Evolutionary conservation across 495 filamentous ascomycete species (phyloP).

Genomic region (Aspergillus funiculosus): DNA sequence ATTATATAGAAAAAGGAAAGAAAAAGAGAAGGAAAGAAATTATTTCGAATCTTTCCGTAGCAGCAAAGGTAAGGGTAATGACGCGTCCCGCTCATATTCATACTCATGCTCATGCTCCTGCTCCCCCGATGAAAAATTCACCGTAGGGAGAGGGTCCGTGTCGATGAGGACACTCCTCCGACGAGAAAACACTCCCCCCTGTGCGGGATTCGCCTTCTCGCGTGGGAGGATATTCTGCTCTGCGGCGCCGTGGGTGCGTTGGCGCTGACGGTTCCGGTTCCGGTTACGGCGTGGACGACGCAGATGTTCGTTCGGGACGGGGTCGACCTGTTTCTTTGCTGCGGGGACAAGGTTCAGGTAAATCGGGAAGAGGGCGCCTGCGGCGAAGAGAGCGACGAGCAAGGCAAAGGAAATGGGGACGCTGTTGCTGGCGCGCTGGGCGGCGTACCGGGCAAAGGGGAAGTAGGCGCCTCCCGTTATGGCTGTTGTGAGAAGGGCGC

Average conservation of each 20-base stretch:
- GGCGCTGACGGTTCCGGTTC: too few relatives aligned
- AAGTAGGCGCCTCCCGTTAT: conserved; percentile 53
- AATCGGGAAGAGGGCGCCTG: conserved; percentile 53
- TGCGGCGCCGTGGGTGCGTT: conserved; percentile 21
- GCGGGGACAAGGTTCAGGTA: conserved; percentile 52
- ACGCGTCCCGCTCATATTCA: too few relatives aligned
- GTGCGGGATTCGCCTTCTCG: conserved; percentile 33
- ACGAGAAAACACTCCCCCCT: conserved; percentile 35
- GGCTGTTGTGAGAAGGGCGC: conserved; percentile 48
- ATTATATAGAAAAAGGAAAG: conserved; percentile 2
- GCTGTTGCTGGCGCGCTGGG: conserved; percentile 30
- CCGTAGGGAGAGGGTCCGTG: conserved; percentile 29
- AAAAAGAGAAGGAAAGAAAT: not conserved
- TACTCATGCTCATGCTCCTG: too few relatives aligned
- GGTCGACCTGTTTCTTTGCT: conserved; percentile 59
- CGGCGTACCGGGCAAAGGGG: conserved; percentile 49
- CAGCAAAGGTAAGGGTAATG: too few relatives aligned
- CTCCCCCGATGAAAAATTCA: conserved; percentile 15
- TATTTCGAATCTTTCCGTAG: too few relatives aligned
- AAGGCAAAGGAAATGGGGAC: conserved; percentile 50
- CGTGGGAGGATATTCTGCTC: conserved; percentile 19
- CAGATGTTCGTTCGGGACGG: conserved; percentile 43
- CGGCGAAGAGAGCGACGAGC: conserved; percentile 52
- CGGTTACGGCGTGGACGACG: conserved; percentile 34
- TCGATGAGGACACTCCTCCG: conserved; percentile 35